Conservation (phyloP, 106 monocot genomes). For the Dendrobium officinale region DNA sequence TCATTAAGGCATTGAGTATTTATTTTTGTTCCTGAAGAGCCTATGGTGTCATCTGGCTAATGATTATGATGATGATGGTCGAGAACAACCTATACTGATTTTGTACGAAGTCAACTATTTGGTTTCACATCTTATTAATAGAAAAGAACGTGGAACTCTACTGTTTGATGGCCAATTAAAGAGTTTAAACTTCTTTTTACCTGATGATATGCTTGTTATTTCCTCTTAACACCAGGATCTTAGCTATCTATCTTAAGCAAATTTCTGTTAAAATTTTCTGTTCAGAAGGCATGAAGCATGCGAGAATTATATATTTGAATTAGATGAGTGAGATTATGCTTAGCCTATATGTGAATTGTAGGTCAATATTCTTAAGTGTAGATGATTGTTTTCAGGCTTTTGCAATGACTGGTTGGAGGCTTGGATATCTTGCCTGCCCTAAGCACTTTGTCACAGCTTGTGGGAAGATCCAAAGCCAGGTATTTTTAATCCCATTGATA, state of each 20-base stretch:
- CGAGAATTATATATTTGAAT: neutral
- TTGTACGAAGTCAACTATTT: neutral
- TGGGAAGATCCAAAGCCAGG: conserved; percentile 79
- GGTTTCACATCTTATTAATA: neutral
- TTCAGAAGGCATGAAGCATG: neutral
- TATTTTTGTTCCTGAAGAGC: neutral
- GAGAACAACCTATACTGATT: neutral
- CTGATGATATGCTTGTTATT: neutral
- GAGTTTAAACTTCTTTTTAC: neutral
- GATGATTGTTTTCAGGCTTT: conserved; percentile 55
- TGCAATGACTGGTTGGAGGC: conserved; percentile 99
- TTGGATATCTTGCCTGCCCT: conserved; percentile 84
- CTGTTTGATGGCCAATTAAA: neutral
- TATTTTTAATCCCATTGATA: neutral
- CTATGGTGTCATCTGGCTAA: neutral
- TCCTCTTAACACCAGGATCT: neutral
- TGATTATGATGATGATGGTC: neutral
- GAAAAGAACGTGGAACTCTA: neutral
- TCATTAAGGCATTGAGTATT: neutral
- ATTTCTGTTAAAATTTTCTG: neutral
- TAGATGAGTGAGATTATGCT: neutral
- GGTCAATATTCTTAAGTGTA: neutral
- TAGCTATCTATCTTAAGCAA: neutral
- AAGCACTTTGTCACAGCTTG: conserved; percentile 63
- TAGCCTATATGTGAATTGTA: neutral